phyloP scores from a whole-genome alignment of 495 filamentous ascomycete species.

The Neurospora sp. region DNA sequence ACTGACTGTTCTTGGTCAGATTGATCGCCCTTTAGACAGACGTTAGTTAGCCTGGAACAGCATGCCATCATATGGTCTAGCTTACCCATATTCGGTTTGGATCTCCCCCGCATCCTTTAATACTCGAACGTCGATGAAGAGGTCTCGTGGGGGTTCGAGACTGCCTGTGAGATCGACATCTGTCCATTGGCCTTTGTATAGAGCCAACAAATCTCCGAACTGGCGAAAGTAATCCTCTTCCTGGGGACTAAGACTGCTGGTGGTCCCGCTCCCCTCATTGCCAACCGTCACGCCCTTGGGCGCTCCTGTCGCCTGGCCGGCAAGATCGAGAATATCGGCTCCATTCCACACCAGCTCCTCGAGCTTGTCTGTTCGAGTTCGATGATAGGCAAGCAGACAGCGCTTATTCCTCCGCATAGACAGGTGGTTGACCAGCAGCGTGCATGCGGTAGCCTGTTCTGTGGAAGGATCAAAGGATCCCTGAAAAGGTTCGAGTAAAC shows the following conservation, averaged over 20 bases:
- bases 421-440: constrained; percentile 84
- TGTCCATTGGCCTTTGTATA: constrained; percentile 98
- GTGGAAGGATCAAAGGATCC: constrained; percentile 76
- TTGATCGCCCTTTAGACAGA: constrained; percentile 65
- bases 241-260: constrained; percentile 85
- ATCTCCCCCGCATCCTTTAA: constrained; percentile 97
- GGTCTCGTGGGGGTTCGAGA: constrained; percentile 84
- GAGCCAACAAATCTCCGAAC: constrained; percentile 84
- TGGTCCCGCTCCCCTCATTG: constrained; percentile 16
- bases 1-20: constrained; percentile 95
- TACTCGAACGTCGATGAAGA: constrained; percentile 96
- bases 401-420: constrained; percentile 95
- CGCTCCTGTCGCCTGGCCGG: constrained; percentile 28
- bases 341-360: constrained; percentile 93
- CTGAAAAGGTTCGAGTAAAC: constrained; percentile 70
- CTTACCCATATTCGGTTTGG: constrained; percentile 97
- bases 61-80: background rate
- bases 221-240: constrained; percentile 93
- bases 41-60: background rate
- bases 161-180: constrained; percentile 95
- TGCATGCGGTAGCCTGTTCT: constrained; percentile 76
- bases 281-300: constrained; percentile 26
- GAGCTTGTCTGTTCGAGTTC: constrained; percentile 78
- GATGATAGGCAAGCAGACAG: constrained; percentile 90
- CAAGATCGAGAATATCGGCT: constrained; percentile 55